Evolutionary conservation across 768 basidiomycete genomes (phyloP), one percentile per base, ranked within the genome.

Genomic region (Chlorophyllum brunneum): DNA sequence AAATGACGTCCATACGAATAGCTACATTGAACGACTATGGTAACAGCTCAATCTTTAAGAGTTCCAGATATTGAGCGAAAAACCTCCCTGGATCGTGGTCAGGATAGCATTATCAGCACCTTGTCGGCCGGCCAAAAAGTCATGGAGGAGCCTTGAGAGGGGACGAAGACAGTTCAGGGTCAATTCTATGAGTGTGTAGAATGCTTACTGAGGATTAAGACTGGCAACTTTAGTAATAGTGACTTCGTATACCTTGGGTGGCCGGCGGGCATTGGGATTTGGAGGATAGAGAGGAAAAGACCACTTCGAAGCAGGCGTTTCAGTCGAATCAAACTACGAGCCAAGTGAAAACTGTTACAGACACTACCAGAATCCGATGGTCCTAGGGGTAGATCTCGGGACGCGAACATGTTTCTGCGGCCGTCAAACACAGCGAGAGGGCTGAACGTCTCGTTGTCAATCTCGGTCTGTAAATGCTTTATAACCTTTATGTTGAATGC

Each of bases 351-450:
- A 40, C 7, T 34, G 7, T 43, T 10, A 67, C 70, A 56, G 58
- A 78, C 86, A 69, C 83, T 85, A 56, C 76, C 75, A 5, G 71
- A 73, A 33, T 73, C 69, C 0, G 59, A 65, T 1, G 71, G 74
- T 24, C 78, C 80, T 33, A 92, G 82, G 0, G 83, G 79, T 7
- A 91, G 71, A 51, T 78, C 73, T 33, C 78, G 72, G 11, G 80
- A 68, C 20, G 84, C 74, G 59, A 88, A 92, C 53, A 77, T 64
- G 56, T 91, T 92, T 66, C 90, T 92, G 36, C 86, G 75, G 0
- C 89, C 89, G 53, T 92, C 90, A 54, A 90, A 92, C 1, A 81
- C 88, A 15, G 76, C 84, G 11, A 75, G 80, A 8, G 86, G 88
- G 2, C 80, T 87, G 61, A 92, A 92, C 18, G 87, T 70, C n/a